These are phyloP conservation scores for Kwoniella mangroviensis DNA, from an alignment of 768 basidiomycete genomes.

Conservation along the genomic window DNA sequence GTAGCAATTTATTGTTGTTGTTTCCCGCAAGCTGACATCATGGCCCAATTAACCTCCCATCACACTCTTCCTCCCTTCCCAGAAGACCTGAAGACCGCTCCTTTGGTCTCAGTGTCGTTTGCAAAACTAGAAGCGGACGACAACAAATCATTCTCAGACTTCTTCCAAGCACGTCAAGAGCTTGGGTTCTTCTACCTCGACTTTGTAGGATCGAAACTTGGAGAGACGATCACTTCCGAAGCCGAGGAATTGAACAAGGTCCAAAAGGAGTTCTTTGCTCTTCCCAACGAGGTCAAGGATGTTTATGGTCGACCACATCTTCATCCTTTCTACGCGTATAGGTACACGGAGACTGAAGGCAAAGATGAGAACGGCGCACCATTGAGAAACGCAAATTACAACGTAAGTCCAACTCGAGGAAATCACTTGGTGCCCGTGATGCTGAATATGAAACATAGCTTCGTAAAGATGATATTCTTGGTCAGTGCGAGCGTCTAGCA, in stretches of 20 bases:
- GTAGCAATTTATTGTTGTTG: neutral
- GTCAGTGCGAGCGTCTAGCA: constrained; percentile 26
- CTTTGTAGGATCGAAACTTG: constrained; percentile 30
- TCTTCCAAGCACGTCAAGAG: constrained; percentile 29
- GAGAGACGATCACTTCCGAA: constrained; percentile 28
- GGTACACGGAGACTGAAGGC: constrained; percentile 14
- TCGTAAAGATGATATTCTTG: constrained; percentile 37
- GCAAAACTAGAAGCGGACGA: constrained; percentile 31
- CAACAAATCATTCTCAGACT: constrained; percentile 16
- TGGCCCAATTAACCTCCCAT: constrained; percentile 30
- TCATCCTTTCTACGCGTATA: constrained; percentile 38
- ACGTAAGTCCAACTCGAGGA: constrained; percentile 14
- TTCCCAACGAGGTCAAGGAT: constrained; percentile 37
- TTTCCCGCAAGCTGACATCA: neutral
- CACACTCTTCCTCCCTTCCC: constrained; percentile 35
- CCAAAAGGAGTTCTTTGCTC: constrained; percentile 30
- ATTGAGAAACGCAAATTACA: constrained; percentile 32
- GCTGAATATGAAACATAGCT: constrained; percentile 10
- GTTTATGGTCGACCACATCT: constrained; percentile 30
- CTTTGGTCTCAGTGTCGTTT: constrained; percentile 30
- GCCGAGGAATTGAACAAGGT: constrained; percentile 31
- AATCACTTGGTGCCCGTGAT: neutral
- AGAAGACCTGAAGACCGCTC: constrained; percentile 26
- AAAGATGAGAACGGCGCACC: constrained; percentile 23
- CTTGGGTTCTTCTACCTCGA: constrained; percentile 45